Evolutionary conservation across 2,329 filamentous ascomycete genomes (phyloP), one percentile per base, ranked within the genome.

Genomic region (Trichoderma breve): DNA sequence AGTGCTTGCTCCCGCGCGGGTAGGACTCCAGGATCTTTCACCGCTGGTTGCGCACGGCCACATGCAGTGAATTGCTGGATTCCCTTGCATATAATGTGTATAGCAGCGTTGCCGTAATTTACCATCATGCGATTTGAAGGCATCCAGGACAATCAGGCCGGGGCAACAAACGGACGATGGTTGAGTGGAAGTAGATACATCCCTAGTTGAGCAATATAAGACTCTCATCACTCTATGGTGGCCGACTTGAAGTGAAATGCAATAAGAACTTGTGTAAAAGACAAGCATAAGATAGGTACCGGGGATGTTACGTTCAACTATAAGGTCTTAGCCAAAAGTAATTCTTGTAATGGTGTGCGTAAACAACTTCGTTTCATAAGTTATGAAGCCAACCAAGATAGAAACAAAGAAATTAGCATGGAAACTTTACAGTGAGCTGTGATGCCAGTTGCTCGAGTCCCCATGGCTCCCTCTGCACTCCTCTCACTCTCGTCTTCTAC

Each of bases 21-120:
- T n/a, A 53, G 43, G n/a, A 8, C 11, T 36, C 51, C 18, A 32
- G 43, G 34, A n/a, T 43, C 8, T 67, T 51, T 36, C 64, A 67
- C 64, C 64, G 64, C 51, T 28, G 47, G 4, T 67, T 39, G 47
- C 32, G 64, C 32, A 67, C 64, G 64, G 64, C 15, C 51, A 11
- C 51, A 21, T 51, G n/a, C 21, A 11, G 3, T 24, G n/a, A 53
- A 34, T 24, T 51, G 26, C 28, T 32, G 28, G 43, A 30, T 8
- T 32, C 28, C 2, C 62, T 5, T 53, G 39, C 11, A 24, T 30
- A 32, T 51, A 6, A 14, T 51, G 39, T 51, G n/a, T 24, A 53
- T 15, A 1, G 9, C 15, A 18, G 30, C 14, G 7, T 30, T 51
- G 14, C n/a, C 5, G 4, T 43, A 32, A 24, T 24, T 24, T 34